phyloP scores from a whole-genome alignment of 192 early-diverging fungal genomes.

The Coemansia sp. region DNA sequence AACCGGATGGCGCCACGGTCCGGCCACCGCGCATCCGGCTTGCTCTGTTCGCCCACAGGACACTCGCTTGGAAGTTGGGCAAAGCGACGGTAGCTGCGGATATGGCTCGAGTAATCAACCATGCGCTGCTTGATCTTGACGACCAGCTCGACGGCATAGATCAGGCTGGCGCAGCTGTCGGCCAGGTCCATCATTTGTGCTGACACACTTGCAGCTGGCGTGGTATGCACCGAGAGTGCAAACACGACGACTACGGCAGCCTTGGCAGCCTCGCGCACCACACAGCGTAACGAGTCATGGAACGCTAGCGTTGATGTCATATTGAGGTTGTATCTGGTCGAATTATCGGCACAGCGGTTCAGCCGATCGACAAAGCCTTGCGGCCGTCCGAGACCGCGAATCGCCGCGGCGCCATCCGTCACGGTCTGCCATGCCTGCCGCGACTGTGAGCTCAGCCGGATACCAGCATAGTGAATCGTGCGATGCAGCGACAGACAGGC shows the following conservation, averaged over 20 bases:
- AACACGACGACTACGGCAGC: not conserved
- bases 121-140: constrained; percentile 4
- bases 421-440: not conserved
- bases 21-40: constrained; percentile 40
- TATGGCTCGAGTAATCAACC: constrained; percentile 66
- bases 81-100: constrained; percentile 73
- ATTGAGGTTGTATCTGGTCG: not conserved
- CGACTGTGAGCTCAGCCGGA: not conserved
- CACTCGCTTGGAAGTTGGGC: constrained; percentile 13
- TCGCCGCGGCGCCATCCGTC: not conserved
- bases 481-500: not conserved
- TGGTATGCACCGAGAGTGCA: not conserved
- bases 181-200: not conserved
- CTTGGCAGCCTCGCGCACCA: not conserved
- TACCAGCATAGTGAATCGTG: not conserved
- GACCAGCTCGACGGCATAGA: not conserved
- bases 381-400: not conserved
- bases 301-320: not conserved
- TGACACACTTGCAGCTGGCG: not conserved
- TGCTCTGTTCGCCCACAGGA: not conserved
- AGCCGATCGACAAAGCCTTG: not conserved
- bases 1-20: constrained; percentile 44
- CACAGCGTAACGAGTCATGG: not conserved
- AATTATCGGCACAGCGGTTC: not conserved
- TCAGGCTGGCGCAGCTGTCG: not conserved